Evolutionary conservation across 768 basidiomycete genomes (phyloP).

Genomic region (Amanita brunnescens): DNA sequence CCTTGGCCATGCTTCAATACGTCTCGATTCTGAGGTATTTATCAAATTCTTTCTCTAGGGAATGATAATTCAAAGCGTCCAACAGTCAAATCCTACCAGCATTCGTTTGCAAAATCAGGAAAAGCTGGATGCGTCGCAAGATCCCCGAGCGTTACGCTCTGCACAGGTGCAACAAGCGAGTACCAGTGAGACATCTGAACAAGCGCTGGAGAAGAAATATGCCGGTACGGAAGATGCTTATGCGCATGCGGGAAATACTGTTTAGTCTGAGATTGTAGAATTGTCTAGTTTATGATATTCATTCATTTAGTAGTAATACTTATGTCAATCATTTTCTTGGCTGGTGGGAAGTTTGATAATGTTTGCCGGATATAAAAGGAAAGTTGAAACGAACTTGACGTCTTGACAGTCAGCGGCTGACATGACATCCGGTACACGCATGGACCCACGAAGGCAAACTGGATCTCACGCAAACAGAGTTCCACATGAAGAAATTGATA

Average conservation of each 20-base stretch:
- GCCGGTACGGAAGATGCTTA: conserved; percentile 11
- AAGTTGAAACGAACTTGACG: background rate
- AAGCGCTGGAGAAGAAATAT: conserved; percentile 17
- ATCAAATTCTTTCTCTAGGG: background rate
- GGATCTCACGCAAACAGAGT: background rate
- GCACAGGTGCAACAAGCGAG: conserved; percentile 21
- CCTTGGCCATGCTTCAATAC: background rate
- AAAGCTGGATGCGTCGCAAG: conserved; percentile 10
- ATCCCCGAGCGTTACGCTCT: conserved; percentile 10
- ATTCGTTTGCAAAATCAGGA: conserved; percentile 22
- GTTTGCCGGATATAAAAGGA: background rate
- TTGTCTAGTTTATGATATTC: background rate
- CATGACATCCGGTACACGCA: background rate
- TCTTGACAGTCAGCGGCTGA: background rate
- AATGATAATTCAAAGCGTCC: background rate
- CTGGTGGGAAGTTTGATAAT: background rate
- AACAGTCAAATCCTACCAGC: conserved; percentile 4
- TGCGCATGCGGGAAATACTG: background rate
- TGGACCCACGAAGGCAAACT: background rate
- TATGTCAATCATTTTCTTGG: too few relatives aligned
- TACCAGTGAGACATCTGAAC: too few relatives aligned
- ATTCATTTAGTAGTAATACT: too few relatives aligned
- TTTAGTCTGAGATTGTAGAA: background rate
- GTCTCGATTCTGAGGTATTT: conserved; percentile 1
- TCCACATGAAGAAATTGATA: background rate